Base-by-base conservation (phyloP, 768 basidiomycete species). In the Tephrocybe sp. region DNA sequence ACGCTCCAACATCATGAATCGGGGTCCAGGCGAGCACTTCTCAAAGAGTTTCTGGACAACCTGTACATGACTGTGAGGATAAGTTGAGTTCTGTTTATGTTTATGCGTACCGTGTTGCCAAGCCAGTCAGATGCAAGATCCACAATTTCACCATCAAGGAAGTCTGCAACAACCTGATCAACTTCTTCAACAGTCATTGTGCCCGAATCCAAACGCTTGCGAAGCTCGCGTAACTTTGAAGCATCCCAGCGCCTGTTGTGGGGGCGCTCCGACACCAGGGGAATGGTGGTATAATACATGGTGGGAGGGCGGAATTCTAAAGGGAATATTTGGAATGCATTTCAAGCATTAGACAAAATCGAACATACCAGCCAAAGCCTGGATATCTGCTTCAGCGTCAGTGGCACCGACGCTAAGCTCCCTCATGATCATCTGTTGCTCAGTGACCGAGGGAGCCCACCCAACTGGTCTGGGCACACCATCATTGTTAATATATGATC, bases 41-140 rank as follows among this genome's bases (percentile, higher is more conserved):
- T 98, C 96, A 61, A 96, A 99, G 12, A 99, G 73, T 69, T 98
- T 98, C 76, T 98, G 96, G 20, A 98, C 93, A 59, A 98, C 90
- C 86, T 92, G 48, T 24, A 39, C 26, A 36, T 4, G 4, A 38
- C 2, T 20, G 40, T 58, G 11, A 55, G 47, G 28, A 12, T 7
- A 39, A 48, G 33, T 46, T 40, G 24, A 42, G 20, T 37, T 40
- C 14, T 15, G 24, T 23, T 15, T 3, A n/a, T 5, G 5, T 1
- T 53, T 28, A 32, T 14, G 62, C 84, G 53, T 63, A 88, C 87
- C 32, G 95, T 98, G 64, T 99, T 99, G 41, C 97, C 97, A 58
- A 99, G 87, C 88, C 97, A 98, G 68, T 99, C 96, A 32, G 93
- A 94, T 12, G 96, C 88, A 51, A 99, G 81, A 67, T 95, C 93